Base-by-base conservation (phyloP, 192 early-diverging fungal genomes). In the Gamsiella multidivaricata region DNA sequence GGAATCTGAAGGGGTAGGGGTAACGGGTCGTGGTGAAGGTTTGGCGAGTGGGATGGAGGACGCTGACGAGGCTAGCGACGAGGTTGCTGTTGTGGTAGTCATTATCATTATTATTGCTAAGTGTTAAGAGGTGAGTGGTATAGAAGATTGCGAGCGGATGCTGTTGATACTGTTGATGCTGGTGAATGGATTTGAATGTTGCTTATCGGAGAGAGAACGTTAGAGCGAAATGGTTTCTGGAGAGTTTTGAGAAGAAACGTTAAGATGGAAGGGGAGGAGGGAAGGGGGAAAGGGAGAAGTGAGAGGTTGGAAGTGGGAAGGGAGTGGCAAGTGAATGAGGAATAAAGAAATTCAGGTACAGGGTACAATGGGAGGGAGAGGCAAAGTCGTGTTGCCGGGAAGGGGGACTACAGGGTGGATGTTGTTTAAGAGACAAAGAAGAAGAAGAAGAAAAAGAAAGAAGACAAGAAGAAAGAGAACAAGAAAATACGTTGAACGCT, bases 51-150 rank as follows among this genome's bases (percentile, higher is more conserved):
- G 28, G 6, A 70, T 46, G 39, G 59, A 47, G 50, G 69, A 54
- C 17, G 68, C 34, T 49, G 66, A 37, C 41, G 57, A 59, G 41
- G 23, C 26, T 20, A 56, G 23, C 31, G 56, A 25, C 11, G 67
- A 57, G 32, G 50, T 53, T 11, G 56, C 20, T 6, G 52, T 66
- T 18, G 54, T 28, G 2, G 67, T 56, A 31, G 67, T 60, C 67
- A 69, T 69, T 51, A 69, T 69, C 67, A 69, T 69, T 49, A 22
- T 56, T 37, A 23, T 57, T 32, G 20, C 14, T 34, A 18, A 29
- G 18, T 20, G 20, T 36, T 25, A 37, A 20, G 11, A 10, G 7
- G 41, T 22, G 20, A 41, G 42, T 45, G 42, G 2, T 28, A 26
- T 32, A 36, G 12, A 23, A 26, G 12, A 12, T 12, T 39, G 37